Evolutionary conservation across 139 green algal species (phyloP).

Genomic region (Cymbomonas tetramitiformis): DNA sequence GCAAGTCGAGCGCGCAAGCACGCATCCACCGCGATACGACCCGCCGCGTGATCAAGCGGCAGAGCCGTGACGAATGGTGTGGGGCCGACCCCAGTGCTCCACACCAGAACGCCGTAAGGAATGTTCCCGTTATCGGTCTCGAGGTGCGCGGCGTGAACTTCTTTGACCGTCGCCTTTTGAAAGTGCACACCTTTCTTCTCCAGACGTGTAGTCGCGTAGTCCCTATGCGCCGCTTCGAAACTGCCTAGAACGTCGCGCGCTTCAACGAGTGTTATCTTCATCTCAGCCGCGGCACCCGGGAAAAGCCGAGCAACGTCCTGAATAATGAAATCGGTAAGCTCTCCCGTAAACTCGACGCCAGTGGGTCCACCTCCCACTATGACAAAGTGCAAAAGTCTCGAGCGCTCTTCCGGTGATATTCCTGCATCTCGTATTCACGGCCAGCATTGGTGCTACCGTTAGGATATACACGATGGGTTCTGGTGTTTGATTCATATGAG

Average conservation of each 20-base stretch:
- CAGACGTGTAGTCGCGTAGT: constrained; percentile 64
- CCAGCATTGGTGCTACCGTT: no score
- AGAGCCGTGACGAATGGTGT: constrained; percentile 58
- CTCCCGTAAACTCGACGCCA: constrained; percentile 64
- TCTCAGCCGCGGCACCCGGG: constrained; percentile 21
- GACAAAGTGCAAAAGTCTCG: constrained; percentile 53
- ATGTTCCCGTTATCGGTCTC: constrained; percentile 52
- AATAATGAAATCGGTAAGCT: constrained; percentile 52
- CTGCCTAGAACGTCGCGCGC: constrained; percentile 54
- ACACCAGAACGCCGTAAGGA: constrained; percentile 69
- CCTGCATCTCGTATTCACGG: no score
- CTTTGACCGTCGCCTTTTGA: constrained; percentile 29
- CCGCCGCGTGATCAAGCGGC: constrained; percentile 38
- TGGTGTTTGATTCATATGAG: no score
- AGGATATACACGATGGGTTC: no score
- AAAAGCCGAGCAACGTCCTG: constrained; percentile 30
- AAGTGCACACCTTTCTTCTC: constrained; percentile 47
- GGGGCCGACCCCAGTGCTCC: constrained; percentile 71
- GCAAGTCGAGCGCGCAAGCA: constrained; percentile 1
- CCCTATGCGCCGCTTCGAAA: constrained; percentile 55
- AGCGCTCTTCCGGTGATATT: constrained; percentile 26
- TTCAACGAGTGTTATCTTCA: constrained; percentile 59
- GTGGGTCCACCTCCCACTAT: constrained; percentile 75
- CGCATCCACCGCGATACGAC: constrained; percentile 37
- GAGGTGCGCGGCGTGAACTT: constrained; percentile 32